Conservation (phyloP, 2,329 filamentous ascomycete genomes). For the Elsinoe necatrix region DNA sequence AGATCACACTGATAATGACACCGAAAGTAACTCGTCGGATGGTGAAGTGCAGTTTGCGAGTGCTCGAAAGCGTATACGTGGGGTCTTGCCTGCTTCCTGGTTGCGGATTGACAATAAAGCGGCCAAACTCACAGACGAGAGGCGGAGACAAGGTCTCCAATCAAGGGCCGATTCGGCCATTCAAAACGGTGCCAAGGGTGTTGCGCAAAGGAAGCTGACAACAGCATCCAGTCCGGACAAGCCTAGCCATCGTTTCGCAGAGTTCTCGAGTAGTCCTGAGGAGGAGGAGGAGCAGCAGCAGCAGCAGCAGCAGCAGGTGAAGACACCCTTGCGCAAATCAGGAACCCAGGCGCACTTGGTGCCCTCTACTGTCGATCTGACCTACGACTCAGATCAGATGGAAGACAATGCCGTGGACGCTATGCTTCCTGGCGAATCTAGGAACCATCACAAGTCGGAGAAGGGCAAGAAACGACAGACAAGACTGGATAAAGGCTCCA, state of each 20-base stretch:
- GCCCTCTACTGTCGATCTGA: background rate
- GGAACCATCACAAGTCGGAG: slow-evolving; percentile 18
- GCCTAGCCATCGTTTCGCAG: slow-evolving; percentile 6
- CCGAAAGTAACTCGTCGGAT: slow-evolving; percentile 21
- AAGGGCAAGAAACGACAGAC: slow-evolving; percentile 28
- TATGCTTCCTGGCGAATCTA: slow-evolving; percentile 28
- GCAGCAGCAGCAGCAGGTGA: background rate
- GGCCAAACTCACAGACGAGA: slow-evolving; percentile 16
- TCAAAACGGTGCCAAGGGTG: slow-evolving; percentile 23
- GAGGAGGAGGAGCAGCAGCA: too few species aligned
- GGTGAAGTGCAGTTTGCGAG: slow-evolving; percentile 28
- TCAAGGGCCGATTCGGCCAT: slow-evolving; percentile 14
- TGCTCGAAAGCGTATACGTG: slow-evolving; percentile 37
- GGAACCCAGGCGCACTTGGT: background rate
- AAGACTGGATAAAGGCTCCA: slow-evolving; percentile 31
- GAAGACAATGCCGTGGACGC: slow-evolving; percentile 39
- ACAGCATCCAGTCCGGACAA: background rate
- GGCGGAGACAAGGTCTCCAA: slow-evolving; percentile 5
- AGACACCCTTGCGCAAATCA: background rate
- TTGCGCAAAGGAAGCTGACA: slow-evolving; percentile 20
- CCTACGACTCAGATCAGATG: slow-evolving; percentile 27
- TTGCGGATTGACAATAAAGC: slow-evolving; percentile 38
- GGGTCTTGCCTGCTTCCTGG: slow-evolving; percentile 44
- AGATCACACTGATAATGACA: slow-evolving; percentile 21
- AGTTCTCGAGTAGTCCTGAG: slow-evolving; percentile 8